Base-by-base conservation (phyloP, 176 grass and related monocot species). In the Oropetium thomaeum region DNA sequence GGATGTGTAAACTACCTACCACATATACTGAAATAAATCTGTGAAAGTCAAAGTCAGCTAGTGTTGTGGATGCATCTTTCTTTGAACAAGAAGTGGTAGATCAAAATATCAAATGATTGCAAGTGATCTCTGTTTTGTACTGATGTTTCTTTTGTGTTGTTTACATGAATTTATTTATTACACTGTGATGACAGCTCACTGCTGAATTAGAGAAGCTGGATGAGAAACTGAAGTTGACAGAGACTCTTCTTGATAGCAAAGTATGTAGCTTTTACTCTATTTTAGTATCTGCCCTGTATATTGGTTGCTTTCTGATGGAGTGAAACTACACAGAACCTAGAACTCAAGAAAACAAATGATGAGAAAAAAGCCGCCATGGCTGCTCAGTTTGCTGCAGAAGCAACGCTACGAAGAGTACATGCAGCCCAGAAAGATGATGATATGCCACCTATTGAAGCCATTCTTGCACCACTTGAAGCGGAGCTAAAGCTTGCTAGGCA, bases 381-480 rank as follows among this genome's bases (percentile, higher is more conserved):
- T 61, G 95, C 95, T 32, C 95, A 98, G 73, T 98, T 94, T 82
- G 95, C 95, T 10, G 95, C 95, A 11, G 95, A 98, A 71, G 91
- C 95, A 62, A 98, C 91, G 37, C 81, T 98, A 31, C 76, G 95
- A 82, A 93, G 95, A 74, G 95, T 98, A 31, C 91, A 98, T 87
- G 86, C 89, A 57, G 88, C 88, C 61, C 90, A 98, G 85, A 98
- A 92, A 69, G 95, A 98, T 79, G 95, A 98, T 84, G 91, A 98
- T n/a, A 94, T 92, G 76, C 91, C 95, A 22, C 95, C 95, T 32
- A 94, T 98, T 57, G 95, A 98, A 84, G 95, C 95, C 39, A 98
- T 94, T 92, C 88, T 98, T 71, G 95, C 95, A 85, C 95, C 95
- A 43, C 86, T 98, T 64, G 95, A 98, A 72, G 95, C 95, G 14